phyloP scores from a whole-genome alignment of 139 green algal species.

The Coelastrella sp. region DNA sequence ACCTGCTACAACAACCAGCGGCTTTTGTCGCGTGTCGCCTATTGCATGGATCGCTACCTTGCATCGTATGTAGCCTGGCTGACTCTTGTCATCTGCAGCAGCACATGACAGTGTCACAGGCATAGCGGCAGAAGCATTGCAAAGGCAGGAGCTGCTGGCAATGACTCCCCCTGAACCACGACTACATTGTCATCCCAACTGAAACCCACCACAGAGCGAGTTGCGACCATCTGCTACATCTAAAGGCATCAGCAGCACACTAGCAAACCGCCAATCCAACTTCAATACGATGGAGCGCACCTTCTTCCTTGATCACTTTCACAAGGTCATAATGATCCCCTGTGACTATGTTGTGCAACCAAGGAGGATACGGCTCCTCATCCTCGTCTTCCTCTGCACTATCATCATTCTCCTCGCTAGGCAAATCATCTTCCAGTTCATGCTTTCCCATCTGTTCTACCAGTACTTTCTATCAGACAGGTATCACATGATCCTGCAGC shows the following conservation, averaged over 20 bases:
- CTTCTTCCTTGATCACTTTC: not conserved
- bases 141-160: not conserved
- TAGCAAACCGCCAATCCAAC: too few species aligned
- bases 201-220: not conserved
- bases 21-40: too few species aligned
- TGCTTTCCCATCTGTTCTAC: not conserved
- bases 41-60: not conserved
- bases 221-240: not conserved
- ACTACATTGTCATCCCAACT: too few species aligned
- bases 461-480: not conserved
- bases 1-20: not conserved
- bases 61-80: slow-evolving; percentile 9
- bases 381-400: too few species aligned
- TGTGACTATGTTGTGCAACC: slow-evolving; percentile 30
- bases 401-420: not conserved
- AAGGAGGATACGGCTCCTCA: slow-evolving; percentile 34
- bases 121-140: not conserved
- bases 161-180: too few species aligned
- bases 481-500: not conserved
- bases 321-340: slow-evolving; percentile 16
- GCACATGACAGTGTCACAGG: not conserved
- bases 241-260: not conserved
- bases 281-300: not conserved
- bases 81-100: not conserved
- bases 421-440: not conserved